phyloP scores from a whole-genome alignment of 2,329 filamentous ascomycete species.

The Penicillium carneum region DNA sequence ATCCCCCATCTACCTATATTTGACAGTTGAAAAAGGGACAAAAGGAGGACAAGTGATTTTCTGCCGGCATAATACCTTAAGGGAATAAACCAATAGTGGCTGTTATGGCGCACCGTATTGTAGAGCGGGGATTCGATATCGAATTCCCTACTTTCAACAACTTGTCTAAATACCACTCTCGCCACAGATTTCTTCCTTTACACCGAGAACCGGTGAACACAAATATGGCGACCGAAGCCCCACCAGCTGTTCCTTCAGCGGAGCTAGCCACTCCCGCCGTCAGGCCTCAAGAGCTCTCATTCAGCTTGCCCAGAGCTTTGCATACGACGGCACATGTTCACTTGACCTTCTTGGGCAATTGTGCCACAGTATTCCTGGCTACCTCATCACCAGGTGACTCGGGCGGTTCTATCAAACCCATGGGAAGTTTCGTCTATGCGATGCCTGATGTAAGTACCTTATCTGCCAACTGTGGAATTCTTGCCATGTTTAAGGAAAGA shows the following conservation, averaged over 20 bases:
- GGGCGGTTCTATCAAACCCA: constrained; percentile 54
- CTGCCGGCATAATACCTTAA: background rate
- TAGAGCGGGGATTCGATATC: constrained; percentile 10
- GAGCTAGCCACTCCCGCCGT: constrained; percentile 38
- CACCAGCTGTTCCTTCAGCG: constrained; percentile 24
- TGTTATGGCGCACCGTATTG: background rate
- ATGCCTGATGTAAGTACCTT: constrained; percentile 76
- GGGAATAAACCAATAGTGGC: background rate
- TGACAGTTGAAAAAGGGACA: background rate
- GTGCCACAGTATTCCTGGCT: constrained; percentile 64
- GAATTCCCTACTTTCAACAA: constrained; percentile 1
- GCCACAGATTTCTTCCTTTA: background rate
- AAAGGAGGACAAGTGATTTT: background rate
- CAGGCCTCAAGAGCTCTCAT: constrained; percentile 62
- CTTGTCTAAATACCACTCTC: background rate
- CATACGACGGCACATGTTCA: constrained; percentile 67
- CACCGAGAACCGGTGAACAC: background rate
- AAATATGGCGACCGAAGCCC: constrained; percentile 26
- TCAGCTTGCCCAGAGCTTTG: constrained; percentile 64
- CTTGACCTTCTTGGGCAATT: constrained; percentile 61
- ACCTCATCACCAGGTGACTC: constrained; percentile 59
- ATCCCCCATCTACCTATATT: background rate
- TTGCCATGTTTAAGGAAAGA: background rate
- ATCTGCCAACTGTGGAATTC: background rate
- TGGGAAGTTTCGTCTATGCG: constrained; percentile 93